Conservation (phyloP, 129 eudicot species). For the Rutidosis leptorrhynchoides region DNA sequence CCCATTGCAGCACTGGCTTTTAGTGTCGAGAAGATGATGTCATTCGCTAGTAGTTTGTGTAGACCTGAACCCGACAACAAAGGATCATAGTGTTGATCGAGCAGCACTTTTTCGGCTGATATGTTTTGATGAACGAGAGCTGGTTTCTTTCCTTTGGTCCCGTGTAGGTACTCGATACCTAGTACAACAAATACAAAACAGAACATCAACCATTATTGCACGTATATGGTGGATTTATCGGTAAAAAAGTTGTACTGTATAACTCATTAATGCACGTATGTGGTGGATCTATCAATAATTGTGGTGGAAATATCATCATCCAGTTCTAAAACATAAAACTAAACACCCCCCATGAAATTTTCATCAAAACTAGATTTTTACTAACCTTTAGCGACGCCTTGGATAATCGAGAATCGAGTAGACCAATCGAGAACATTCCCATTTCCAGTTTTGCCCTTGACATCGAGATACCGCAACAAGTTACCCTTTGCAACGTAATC, state of each 20-base stretch:
- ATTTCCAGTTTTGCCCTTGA: constrained; percentile 41
- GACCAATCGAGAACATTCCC: constrained; percentile 78
- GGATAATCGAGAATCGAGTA: constrained; percentile 64
- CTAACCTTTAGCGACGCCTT: constrained; percentile 89
- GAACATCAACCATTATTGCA: background rate
- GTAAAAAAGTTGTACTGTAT: no score
- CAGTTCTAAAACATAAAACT: background rate
- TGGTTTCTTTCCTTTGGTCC: constrained; percentile 52
- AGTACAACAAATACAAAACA: constrained; percentile 5
- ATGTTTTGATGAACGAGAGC: constrained; percentile 72
- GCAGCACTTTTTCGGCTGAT: constrained; percentile 85
- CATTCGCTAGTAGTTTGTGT: constrained; percentile 84
- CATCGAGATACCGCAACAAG: constrained; percentile 69
- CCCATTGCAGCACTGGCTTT: constrained; percentile 98
- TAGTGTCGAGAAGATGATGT: constrained; percentile 72
- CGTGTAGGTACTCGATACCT: constrained; percentile 80
- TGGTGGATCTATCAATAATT: no score
- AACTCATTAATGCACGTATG: no score
- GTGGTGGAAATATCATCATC: no score
- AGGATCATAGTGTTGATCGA: constrained; percentile 62
- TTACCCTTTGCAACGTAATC: constrained; percentile 88
- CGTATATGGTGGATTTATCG: no score
- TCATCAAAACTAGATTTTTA: background rate
- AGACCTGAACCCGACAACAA: constrained; percentile 74
- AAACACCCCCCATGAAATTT: background rate